Base-by-base conservation (phyloP, 2,329 filamentous ascomycete species). In the Venturia nashicola region DNA sequence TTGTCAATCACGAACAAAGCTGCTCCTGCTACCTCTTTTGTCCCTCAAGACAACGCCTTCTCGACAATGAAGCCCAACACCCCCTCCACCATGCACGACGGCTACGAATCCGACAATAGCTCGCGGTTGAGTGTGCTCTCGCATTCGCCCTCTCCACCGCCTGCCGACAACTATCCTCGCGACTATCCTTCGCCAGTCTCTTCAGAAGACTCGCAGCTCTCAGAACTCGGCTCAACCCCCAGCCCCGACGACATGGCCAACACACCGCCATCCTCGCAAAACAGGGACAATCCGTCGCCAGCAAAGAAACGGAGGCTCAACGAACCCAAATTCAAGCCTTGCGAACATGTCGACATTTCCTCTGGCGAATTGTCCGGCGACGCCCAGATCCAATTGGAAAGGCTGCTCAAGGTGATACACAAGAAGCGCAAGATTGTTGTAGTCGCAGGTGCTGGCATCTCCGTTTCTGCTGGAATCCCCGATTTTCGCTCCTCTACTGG, bases 381-480 rank as follows among this genome's bases (percentile, higher is more conserved):
- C 60, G 83, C 93, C 66, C 76, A 82, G 67, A 74, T 77, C 39
- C 82, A 87, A 70, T 78, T 96, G 46, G 83, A 89, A 66, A 83
- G 86, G 64, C 79, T 99, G 39, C 77, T 92, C 55, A 83, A 86
- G 54, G 87, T 86, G 32, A 76, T 99, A 64, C 87, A 88, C 71
- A 91, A 89, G 72, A 94, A 94, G 80, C 90, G 92, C 77, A 97
- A 96, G 79, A 96, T 99, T 72, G 91, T 99, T 42, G 90, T 97
- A 61, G 89, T 99, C 73, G 94, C 93, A 59, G 94, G 94, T 65
- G 94, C 94, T 67, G 94, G 94, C 67, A 99, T 99, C 70, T 97
- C 94, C 46, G 94, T 97, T 61, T 93, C 93, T 63, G 93, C 94
- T 69, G 94, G 94, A 90, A 88, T 99, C 70, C 94, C 94, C 70